Percentiles rank a stretch among this genome's conserved stretches.
These are phyloP conservation scores for Chlamydomonas urium DNA, from an alignment of 139 green algal genomes.

Conservation along the genomic window DNA sequence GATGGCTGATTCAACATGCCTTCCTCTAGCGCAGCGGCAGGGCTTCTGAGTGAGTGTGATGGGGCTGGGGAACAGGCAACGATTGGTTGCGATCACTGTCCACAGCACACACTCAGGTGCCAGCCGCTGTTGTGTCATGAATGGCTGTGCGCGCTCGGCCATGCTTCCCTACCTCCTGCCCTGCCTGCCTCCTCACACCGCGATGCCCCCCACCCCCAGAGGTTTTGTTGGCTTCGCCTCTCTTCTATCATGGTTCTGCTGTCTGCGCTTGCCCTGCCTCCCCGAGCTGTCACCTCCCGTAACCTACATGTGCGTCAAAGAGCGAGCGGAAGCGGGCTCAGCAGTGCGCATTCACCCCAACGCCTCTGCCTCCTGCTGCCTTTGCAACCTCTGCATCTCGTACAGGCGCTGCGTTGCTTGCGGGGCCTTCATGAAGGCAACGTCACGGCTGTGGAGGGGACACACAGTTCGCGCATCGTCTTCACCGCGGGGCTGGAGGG, in stretches of 20 bases:
- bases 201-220: no score
- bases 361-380: no score
- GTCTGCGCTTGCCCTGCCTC: background rate
- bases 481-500: slow-evolving; percentile 52
- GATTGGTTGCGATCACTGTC: background rate
- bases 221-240: no score
- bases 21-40: background rate
- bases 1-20: background rate
- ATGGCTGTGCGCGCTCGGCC: no score
- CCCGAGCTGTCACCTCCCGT: background rate
- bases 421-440: slow-evolving; percentile 37
- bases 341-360: no score
- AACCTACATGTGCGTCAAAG: background rate
- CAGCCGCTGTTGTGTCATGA: no score
- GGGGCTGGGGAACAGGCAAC: background rate
- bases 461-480: slow-evolving; percentile 42
- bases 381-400: background rate
- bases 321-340: background rate
- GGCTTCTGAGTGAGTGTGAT: background rate
- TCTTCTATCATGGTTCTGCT: background rate
- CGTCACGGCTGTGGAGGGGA: slow-evolving; percentile 46
- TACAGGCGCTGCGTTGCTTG: slow-evolving; percentile 16
- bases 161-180: no score
- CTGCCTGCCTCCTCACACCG: no score
- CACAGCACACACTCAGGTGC: background rate